These are phyloP conservation scores for Phaeolepiota aurea DNA, from an alignment of 768 basidiomycete genomes.

Conservation along the genomic window DNA sequence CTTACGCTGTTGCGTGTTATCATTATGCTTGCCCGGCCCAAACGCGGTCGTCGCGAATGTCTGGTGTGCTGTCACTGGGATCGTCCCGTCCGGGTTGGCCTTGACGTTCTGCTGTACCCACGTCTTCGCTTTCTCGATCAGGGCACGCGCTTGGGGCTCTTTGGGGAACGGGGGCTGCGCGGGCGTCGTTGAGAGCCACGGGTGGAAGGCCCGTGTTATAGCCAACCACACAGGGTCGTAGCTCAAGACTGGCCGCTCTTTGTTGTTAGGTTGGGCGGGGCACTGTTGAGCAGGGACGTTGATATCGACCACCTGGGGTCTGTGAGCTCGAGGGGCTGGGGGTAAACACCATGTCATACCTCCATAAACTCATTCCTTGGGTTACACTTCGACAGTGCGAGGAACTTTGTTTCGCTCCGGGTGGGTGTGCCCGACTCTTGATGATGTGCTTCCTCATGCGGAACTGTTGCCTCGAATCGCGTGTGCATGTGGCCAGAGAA, in stretches of 20 bases:
- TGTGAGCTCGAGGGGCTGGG: background rate
- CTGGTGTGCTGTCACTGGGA: conserved; percentile 50
- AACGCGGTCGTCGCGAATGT: conserved; percentile 62
- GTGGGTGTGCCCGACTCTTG: background rate
- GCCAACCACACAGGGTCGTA: conserved; percentile 95
- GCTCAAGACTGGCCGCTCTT: conserved; percentile 24
- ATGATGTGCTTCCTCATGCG: conserved; percentile 25
- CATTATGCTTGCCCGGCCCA: conserved; percentile 33
- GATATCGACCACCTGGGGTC: conserved; percentile 69
- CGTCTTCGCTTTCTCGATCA: conserved; percentile 48
- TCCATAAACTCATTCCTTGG: conserved; percentile 72
- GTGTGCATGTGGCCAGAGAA: conserved; percentile 89
- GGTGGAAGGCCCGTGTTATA: conserved; percentile 80
- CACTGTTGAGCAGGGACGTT: conserved; percentile 9
- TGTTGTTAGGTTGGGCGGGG: conserved; percentile 1
- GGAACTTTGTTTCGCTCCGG: conserved; percentile 57
- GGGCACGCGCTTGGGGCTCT: conserved; percentile 33
- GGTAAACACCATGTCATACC: conserved; percentile 27
- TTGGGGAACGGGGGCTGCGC: conserved; percentile 55
- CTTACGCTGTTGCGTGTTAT: conserved; percentile 25
- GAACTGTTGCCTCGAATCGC: conserved; percentile 68
- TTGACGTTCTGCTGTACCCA: conserved; percentile 66
- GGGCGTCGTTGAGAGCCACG: conserved; percentile 53
- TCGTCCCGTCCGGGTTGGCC: conserved; percentile 20
- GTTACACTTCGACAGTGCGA: conserved; percentile 89